Conservation (phyloP, 805 yeast genomes). For the Metschnikowia arizonensis region DNA sequence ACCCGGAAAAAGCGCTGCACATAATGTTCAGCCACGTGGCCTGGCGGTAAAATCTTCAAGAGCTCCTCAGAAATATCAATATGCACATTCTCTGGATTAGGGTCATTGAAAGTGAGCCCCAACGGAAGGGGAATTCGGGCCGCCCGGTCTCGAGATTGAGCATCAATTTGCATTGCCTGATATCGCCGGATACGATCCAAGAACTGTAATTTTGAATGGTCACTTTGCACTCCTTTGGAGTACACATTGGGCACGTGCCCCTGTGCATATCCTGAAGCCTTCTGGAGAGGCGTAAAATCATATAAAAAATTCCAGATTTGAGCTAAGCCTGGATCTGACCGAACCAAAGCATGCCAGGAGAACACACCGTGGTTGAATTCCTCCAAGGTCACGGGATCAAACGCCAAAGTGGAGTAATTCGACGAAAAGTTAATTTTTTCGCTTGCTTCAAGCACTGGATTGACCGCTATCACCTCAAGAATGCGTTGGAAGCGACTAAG, state of each 20-base stretch:
- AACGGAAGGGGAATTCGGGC: slow-evolving; percentile 10
- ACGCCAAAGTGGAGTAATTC: slow-evolving; percentile 10
- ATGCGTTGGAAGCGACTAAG: slow-evolving; percentile 5
- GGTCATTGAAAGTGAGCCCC: slow-evolving; percentile 16
- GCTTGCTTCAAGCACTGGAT: slow-evolving; percentile 9
- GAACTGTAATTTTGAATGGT: slow-evolving; percentile 7
- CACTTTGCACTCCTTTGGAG: slow-evolving; percentile 3
- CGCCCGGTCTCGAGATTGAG: not conserved
- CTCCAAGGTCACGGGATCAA: slow-evolving; percentile 11
- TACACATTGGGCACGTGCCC: slow-evolving; percentile 5
- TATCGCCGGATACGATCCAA: slow-evolving; percentile 13
- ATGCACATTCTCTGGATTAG: slow-evolving; percentile 8
- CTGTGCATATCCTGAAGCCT: not conserved
- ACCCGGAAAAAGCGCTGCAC: slow-evolving; percentile 15
- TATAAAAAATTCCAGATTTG: slow-evolving; percentile 16
- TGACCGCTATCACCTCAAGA: slow-evolving; percentile 12
- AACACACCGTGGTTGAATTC: slow-evolving; percentile 18
- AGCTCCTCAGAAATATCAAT: slow-evolving; percentile 9
- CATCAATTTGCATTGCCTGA: slow-evolving; percentile 8
- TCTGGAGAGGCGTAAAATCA: slow-evolving; percentile 5
- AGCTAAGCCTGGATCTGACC: slow-evolving; percentile 17
- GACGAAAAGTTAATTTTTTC: slow-evolving; percentile 12
- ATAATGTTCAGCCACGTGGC: slow-evolving; percentile 11
- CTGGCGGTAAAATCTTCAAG: slow-evolving; percentile 14
- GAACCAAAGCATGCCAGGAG: slow-evolving; percentile 15